A percentile compares a stretch with the other conserved stretches of the same genome.
phyloP scores from a whole-genome alignment of 1,139 yeast species.

The Yamadazyma epiphylla region DNA sequence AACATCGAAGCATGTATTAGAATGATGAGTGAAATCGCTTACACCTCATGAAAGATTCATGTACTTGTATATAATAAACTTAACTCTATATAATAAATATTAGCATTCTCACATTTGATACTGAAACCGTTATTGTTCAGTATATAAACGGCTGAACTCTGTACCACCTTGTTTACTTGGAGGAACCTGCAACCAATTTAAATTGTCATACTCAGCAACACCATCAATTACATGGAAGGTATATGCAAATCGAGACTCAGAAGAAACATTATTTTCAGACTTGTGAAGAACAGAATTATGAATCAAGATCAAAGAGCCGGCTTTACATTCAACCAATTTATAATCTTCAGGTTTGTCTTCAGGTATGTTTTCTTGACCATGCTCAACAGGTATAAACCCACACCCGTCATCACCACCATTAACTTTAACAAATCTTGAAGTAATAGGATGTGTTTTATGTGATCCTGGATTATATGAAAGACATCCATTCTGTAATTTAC shows the following conservation, averaged over 20 bases:
- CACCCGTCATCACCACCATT: constrained; percentile 51
- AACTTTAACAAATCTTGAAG: constrained; percentile 62
- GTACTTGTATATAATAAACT: no score
- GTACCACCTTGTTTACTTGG: constrained; percentile 54
- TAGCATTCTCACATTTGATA: no score
- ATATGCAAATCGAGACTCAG: constrained; percentile 65
- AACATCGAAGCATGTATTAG: constrained; percentile 67
- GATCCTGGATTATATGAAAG: constrained; percentile 72
- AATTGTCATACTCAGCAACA: constrained; percentile 48
- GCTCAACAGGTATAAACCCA: constrained; percentile 33
- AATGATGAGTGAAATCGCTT: constrained; percentile 66
- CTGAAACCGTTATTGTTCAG: no score
- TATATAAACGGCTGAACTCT: constrained; percentile 50
- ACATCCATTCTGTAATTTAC: constrained; percentile 67
- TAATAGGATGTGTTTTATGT: constrained; percentile 54
- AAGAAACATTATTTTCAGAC: constrained; percentile 57
- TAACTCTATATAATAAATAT: no score
- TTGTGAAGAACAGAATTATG: constrained; percentile 71
- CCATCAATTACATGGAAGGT: constrained; percentile 83
- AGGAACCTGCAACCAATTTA: constrained; percentile 79
- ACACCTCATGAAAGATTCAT: no score
- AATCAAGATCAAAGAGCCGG: constrained; percentile 67
- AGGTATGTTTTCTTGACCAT: constrained; percentile 14
- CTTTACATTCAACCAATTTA: constrained; percentile 57
- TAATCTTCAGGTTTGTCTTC: constrained; percentile 35